These are phyloP conservation scores for Aulographum hederae DNA, from an alignment of 2,329 filamentous ascomycete species.

Conservation along the genomic window DNA sequence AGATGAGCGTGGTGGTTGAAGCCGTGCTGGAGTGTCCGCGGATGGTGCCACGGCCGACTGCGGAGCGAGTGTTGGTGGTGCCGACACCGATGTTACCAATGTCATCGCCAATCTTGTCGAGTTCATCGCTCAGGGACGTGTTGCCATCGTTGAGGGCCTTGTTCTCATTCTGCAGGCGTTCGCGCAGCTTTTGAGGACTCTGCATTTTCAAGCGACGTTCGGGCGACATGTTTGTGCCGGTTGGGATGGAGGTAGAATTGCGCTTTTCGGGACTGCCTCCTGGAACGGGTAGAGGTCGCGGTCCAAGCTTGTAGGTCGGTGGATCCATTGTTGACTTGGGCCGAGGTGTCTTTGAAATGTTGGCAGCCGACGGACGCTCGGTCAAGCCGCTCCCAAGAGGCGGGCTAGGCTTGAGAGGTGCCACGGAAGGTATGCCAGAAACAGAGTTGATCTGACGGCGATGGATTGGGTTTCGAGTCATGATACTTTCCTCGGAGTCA, in stretches of 20 bases:
- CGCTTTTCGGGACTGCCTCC: too few species aligned
- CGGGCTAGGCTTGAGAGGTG: too few species aligned
- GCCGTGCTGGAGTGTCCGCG: slow-evolving; percentile 9
- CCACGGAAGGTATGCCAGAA: too few species aligned
- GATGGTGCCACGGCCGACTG: slow-evolving; percentile 7
- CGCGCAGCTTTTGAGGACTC: slow-evolving; percentile 50
- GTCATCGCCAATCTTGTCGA: slow-evolving; percentile 66
- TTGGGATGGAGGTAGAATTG: too few species aligned
- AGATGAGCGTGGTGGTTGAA: slow-evolving; percentile 23
- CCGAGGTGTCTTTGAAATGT: too few species aligned
- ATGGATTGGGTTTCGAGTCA: too few species aligned
- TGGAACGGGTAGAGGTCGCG: too few species aligned
- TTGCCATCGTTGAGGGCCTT: slow-evolving; percentile 54
- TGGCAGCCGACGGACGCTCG: slow-evolving; percentile 29
- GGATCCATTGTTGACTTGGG: too few species aligned
- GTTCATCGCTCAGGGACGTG: slow-evolving; percentile 50
- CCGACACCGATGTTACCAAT: slow-evolving; percentile 33
- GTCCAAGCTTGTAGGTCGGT: too few species aligned
- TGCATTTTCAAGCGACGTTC: slow-evolving; percentile 28
- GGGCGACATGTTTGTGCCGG: slow-evolving; percentile 1
- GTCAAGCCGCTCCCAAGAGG: too few species aligned
- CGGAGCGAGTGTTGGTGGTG: not conserved
- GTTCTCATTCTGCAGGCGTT: slow-evolving; percentile 71
- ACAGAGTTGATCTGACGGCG: too few species aligned
- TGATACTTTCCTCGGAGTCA: too few species aligned